Base-by-base conservation (phyloP, 2,329 filamentous ascomycete species). In the Apiospora phragmitis region DNA sequence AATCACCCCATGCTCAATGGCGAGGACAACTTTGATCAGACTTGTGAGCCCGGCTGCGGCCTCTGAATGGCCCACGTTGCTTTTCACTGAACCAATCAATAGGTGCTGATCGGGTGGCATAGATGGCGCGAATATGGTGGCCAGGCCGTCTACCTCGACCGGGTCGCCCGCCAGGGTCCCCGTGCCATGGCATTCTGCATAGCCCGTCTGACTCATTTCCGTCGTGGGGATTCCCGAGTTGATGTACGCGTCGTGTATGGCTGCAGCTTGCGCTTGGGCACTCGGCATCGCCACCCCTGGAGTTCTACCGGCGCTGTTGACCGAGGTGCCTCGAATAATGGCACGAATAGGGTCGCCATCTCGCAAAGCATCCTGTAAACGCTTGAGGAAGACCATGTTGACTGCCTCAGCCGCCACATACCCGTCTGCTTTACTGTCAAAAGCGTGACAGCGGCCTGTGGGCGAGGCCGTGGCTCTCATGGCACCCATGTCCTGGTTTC, bases 351-450 rank as follows among this genome's bases (percentile, higher is more conserved):
- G 77, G 71, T 87, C 82, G 4, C 81, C 79, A 55, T 84, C 82
- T 3, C 73, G 71, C 1, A 87, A 68, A 1, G 86, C 85, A 65
- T 82, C 80, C 1, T 76, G 73, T 0, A 87, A 75, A 0, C 76
- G 77, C 76, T 87, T 87, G 0, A 88, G 68, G 0, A 85, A 69
- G 0, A 88, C 51, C 5, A 79, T 74, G 1, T 74, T 81, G 3
- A 82, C 75, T 0, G 83, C 86, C 71, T 88, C 86, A 1, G 83
- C 85, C 14, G 83, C 79, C 0, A 78, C 81, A 72, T 86, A 88
- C 0, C 86, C 86, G 70, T 84, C 79, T 1, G 83, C 86, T 1
- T 74, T 72, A 1, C 74, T 71, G 70, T 86, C 84, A 69, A 82
- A 85, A 8, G 41, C 7, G 12, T 26, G 65, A 41, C 11, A 26